Evolutionary conservation across 495 filamentous ascomycete genomes (phyloP).

Genomic region (Aspergillus panamensis): DNA sequence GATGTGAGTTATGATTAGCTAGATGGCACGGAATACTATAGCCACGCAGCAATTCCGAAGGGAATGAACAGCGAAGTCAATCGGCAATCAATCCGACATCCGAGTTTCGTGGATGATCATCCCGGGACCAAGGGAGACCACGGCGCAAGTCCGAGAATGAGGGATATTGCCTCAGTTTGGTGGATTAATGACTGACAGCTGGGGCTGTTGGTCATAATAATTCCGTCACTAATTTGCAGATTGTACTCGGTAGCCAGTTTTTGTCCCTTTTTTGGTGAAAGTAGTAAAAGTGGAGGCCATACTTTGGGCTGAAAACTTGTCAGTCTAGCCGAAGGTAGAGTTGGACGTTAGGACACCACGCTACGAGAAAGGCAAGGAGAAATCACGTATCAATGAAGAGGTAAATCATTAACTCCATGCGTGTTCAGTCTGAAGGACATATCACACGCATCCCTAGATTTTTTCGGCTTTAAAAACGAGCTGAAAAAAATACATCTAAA

Average conservation of each 20-base stretch:
- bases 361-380: not conserved
- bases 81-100: conserved; percentile 37
- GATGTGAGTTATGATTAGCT: conserved; percentile 4
- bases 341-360: not conserved
- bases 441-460: conserved; percentile 26
- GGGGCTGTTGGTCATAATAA: not conserved
- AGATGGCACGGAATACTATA: not conserved
- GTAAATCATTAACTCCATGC: conserved; percentile 20
- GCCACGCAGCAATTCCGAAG: conserved; percentile 36
- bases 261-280: not conserved
- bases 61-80: not conserved
- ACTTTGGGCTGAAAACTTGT: not conserved
- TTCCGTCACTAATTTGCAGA: not conserved
- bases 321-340: not conserved
- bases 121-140: conserved; percentile 1
- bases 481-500: conserved; percentile 40
- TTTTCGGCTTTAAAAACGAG: conserved; percentile 26
- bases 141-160: conserved; percentile 36
- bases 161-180: not conserved
- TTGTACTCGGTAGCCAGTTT: not conserved
- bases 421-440: conserved; percentile 3
- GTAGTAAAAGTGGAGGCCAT: not conserved
- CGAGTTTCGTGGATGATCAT: conserved; percentile 12
- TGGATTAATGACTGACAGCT: not conserved
- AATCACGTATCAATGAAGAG: not conserved